phyloP scores from a whole-genome alignment of 805 yeast species.

The Maudiozyma bulderi region DNA sequence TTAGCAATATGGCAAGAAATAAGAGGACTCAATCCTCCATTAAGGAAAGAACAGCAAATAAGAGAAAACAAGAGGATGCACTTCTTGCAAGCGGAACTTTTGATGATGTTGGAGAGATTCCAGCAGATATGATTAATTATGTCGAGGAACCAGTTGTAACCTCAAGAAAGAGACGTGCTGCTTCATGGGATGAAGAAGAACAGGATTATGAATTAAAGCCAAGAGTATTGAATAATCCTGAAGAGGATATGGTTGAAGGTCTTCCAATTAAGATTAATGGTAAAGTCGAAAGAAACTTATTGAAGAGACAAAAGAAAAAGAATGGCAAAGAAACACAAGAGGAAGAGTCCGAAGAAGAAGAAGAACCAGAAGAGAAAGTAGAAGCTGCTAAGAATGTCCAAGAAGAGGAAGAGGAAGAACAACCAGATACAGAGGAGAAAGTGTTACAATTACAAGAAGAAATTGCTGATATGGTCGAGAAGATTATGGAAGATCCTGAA shows the following conservation, averaged over 20 bases:
- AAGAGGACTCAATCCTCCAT: conserved; percentile 23
- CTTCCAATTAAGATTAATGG: conserved; percentile 80
- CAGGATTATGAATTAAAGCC: conserved; percentile 73
- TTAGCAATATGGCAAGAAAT: conserved; percentile 16
- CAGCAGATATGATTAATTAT: neutral
- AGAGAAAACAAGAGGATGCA: conserved; percentile 26
- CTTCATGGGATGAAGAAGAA: conserved; percentile 61
- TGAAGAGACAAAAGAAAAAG: conserved; percentile 16
- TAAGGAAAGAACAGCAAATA: conserved; percentile 23
- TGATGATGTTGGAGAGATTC: conserved; percentile 14
- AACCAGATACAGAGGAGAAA: conserved; percentile 43
- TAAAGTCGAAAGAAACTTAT: conserved; percentile 54
- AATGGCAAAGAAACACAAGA: conserved; percentile 10
- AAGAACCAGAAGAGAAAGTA: conserved; percentile 20
- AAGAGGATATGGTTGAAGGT: conserved; percentile 45
- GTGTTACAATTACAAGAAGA: conserved; percentile 64
- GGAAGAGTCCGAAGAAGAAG: conserved; percentile 12
- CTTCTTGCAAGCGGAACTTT: conserved; percentile 19
- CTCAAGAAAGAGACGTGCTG: conserved; percentile 6
- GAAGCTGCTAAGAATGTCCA: conserved; percentile 12
- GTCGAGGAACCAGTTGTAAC: conserved; percentile 9
- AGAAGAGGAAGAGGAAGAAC: conserved; percentile 27
- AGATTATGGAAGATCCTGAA: conserved; percentile 80
- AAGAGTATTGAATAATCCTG: conserved; percentile 39
- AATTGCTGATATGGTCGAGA: conserved; percentile 71